Evolutionary conservation across 352 stramenopile species (phyloP), one percentile per base, ranked within the genome.

Genomic region (Blastocystis sp.): DNA sequence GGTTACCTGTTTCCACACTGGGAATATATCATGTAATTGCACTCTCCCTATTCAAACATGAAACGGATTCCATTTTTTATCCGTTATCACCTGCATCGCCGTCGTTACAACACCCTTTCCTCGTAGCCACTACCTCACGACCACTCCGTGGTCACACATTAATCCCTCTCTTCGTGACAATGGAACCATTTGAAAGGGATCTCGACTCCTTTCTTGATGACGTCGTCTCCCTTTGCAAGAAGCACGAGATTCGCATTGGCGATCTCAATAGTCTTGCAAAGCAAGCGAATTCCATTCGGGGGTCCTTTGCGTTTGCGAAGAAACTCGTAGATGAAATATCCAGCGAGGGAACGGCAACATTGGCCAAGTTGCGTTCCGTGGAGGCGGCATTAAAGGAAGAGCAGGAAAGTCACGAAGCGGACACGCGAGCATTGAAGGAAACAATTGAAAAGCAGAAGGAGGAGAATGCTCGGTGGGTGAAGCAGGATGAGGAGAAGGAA

Each of bases 251-350:
- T 48, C 69, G 69, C 18, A 18, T 81, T 57, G 48, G 14, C 21
- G 69, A 81, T 40, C 16, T 81, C 24, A 81, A 63, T 63, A 49
- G 32, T 27, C 49, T 81, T 29, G 44, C 69, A 11, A 24, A 56
- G 36, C 14, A 81, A 46, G 69, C 46, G 11, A 44, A 81, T 40
- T 34, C 42, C 8, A 44, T 81, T 38, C 46, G 49, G n/a, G 69
- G 69, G n/a, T 81, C 69, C 36, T 81, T 81, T 64, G 29, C 32
- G 6, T 81, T 81, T 59, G 46, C 69, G 34, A 81, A 81, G 69
- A 57, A 49, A 27, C 49, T 81, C n/a, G 36, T 64, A 11, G 44
- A 81, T 40, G 69, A 81, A 40, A 40, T 81, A 44, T 64, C 69
- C 18, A 65, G 16, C 1, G 44, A 81, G 40, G 38, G 69, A 4